Conservation (phyloP, 2,329 filamentous ascomycete genomes). For the Aspergillus piperis region DNA sequence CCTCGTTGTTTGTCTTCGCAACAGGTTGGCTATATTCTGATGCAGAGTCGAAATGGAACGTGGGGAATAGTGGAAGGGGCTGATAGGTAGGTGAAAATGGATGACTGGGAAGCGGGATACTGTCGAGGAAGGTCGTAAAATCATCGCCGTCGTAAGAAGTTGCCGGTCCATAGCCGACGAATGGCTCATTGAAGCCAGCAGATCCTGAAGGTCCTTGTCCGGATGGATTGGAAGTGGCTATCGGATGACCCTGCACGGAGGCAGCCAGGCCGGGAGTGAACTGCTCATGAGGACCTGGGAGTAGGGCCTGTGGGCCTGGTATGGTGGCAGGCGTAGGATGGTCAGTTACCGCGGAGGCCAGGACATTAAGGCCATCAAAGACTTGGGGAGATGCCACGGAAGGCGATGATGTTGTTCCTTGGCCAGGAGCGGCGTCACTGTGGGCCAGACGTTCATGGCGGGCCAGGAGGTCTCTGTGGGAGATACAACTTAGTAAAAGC, state of each 20-base stretch:
- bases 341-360: constrained; percentile 32
- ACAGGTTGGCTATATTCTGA: constrained; percentile 29
- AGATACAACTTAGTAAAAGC: neutral
- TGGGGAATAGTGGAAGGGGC: constrained; percentile 35
- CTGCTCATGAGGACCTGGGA: constrained; percentile 15
- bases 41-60: constrained; percentile 25
- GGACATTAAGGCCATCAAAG: constrained; percentile 30
- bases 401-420: constrained; percentile 14
- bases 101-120: constrained; percentile 36
- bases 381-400: constrained; percentile 22
- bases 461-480: constrained; percentile 32
- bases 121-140: constrained; percentile 39
- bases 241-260: neutral
- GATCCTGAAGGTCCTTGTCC: constrained; percentile 18
- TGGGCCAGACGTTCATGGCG: constrained; percentile 36
- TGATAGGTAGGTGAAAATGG: constrained; percentile 37
- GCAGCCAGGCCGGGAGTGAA: constrained; percentile 7
- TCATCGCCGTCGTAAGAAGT: constrained; percentile 33
- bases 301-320: neutral
- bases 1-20: constrained; percentile 16
- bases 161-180: constrained; percentile 25
- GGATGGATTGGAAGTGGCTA: neutral
- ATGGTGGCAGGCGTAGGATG: constrained; percentile 17
- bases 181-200: constrained; percentile 25
- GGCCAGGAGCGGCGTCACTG: constrained; percentile 14